These are phyloP conservation scores for Rhodosporidiobolus sp. DNA, from an alignment of 768 basidiomycete species.

Conservation along the genomic window DNA sequence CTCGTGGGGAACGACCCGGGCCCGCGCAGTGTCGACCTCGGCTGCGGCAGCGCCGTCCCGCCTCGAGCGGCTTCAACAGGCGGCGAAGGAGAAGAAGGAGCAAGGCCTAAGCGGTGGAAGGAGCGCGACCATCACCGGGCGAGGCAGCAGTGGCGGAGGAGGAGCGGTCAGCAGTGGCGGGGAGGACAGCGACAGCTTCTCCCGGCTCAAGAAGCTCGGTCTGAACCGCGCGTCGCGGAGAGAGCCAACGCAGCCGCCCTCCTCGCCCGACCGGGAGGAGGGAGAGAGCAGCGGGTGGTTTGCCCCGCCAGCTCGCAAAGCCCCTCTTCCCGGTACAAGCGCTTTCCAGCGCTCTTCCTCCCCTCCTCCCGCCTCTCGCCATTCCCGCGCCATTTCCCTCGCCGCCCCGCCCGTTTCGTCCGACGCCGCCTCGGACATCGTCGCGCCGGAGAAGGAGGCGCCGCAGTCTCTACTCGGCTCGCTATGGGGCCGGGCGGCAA, in stretches of 20 bases:
- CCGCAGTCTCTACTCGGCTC: conserved; percentile 8
- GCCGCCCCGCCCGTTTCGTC: neutral
- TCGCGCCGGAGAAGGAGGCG: neutral
- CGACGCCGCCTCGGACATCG: neutral
- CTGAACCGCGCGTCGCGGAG: conserved; percentile 5
- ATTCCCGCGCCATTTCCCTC: neutral
- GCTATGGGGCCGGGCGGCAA: conserved; percentile 8
- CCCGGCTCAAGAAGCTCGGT: neutral
- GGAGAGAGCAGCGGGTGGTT: neutral
- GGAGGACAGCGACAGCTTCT: neutral
- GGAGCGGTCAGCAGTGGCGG: neutral
- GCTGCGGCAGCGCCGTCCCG: neutral
- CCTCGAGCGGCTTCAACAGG: neutral
- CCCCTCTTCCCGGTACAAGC: neutral
- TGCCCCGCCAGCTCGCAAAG: neutral
- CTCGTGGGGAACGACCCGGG: neutral
- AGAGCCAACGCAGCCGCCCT: neutral
- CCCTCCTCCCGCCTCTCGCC: neutral
- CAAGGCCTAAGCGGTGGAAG: neutral
- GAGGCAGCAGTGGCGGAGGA: neutral
- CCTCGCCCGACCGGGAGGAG: neutral
- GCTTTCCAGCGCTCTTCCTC: neutral
- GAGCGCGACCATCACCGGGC: neutral
- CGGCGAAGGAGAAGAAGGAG: neutral
- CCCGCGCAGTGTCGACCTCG: neutral